A percentile compares a stretch with the other conserved stretches of the same genome.
These are phyloP conservation scores for Taphrina pruni DNA, from an alignment of 1,139 yeast genomes.

Conservation along the genomic window DNA sequence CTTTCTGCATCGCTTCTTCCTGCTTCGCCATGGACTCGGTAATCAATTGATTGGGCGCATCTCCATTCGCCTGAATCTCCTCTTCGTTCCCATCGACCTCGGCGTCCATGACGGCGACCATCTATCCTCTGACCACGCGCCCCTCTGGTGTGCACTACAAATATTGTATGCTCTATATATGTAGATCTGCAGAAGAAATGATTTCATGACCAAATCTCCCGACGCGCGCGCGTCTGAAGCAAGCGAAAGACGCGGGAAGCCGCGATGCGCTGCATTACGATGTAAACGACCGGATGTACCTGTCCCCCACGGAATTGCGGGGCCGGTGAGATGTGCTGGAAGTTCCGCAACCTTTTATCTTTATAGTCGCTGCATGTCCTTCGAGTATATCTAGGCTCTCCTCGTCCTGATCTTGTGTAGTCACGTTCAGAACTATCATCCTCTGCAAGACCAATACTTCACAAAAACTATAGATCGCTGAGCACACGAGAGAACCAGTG, in stretches of 20 bases:
- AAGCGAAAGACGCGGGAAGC: slow-evolving; percentile 9
- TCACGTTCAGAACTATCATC: no score
- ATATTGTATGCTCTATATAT: no score
- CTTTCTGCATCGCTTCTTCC: slow-evolving; percentile 21
- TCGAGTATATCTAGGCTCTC: no score
- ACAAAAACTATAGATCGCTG: no score
- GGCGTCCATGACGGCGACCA: not conserved
- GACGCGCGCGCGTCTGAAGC: slow-evolving; percentile 3
- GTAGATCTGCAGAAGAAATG: not conserved
- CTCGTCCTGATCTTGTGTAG: no score
- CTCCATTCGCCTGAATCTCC: slow-evolving; percentile 1
- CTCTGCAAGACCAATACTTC: no score
- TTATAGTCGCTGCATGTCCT: no score
- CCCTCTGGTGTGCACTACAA: not conserved
- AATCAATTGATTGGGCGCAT: slow-evolving; percentile 8
- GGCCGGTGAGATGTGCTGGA: not conserved
- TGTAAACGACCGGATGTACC: slow-evolving; percentile 9
- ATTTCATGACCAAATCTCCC: slow-evolving; percentile 1
- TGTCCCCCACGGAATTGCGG: not conserved
- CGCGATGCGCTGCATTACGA: not conserved
- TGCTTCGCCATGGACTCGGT: slow-evolving; percentile 36
- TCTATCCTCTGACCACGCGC: not conserved
- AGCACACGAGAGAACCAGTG: not conserved
- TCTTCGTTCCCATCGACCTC: not conserved
- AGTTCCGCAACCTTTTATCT: no score